Evolutionary conservation across 1,284 basidiomycete genomes (phyloP), one percentile per base, ranked within the genome.

Genomic region (Stygiomarasmius scandens): DNA sequence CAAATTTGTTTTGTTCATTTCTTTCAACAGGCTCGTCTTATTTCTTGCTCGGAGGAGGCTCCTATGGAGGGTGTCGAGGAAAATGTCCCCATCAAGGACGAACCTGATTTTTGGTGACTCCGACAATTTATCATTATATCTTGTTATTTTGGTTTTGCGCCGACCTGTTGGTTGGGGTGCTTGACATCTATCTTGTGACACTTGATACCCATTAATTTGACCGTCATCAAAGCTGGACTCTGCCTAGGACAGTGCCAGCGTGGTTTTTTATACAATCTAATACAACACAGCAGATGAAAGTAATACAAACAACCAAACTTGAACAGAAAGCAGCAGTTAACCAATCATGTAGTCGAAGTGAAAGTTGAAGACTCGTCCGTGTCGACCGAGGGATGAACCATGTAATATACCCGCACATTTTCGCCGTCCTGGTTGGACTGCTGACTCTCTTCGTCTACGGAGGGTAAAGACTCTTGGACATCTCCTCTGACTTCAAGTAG

Each of bases 401-500:
- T 85, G 67, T 92, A 93, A 66, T 85, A 88, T 55, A 91, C 80
- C 6, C 84, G 83, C n/a, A 84, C 74, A 62, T 88, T 82, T 20
- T 82, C 80, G 16, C 79, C 84, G 25, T 82, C 77, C 34, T 70
- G 69, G 16, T 77, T 78, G 23, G 81, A 79, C 61, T 80, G 76
- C 57, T 73, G 79, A 50, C 78, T 83, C 55, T 81, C 82, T 48
- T 86, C 83, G 55, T 82, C 82, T 67, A 79, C 74, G 1, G 86
- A 87, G 19, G 84, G 84, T 55, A 95, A 72, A 9, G 89, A 90
- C 24, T 93, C 87, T 62, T 91, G 85, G 1, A 92, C 86, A 66
- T 94, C 91, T 24, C 93, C 93, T 49, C 78, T 83, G 53, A 95
- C 81, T 72, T 94, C 92, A 24, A 97, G 78, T 19, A 97, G 78